Conservation (phyloP, 2,329 filamentous ascomycete genomes). For the Epichloe gansuensis region DNA sequence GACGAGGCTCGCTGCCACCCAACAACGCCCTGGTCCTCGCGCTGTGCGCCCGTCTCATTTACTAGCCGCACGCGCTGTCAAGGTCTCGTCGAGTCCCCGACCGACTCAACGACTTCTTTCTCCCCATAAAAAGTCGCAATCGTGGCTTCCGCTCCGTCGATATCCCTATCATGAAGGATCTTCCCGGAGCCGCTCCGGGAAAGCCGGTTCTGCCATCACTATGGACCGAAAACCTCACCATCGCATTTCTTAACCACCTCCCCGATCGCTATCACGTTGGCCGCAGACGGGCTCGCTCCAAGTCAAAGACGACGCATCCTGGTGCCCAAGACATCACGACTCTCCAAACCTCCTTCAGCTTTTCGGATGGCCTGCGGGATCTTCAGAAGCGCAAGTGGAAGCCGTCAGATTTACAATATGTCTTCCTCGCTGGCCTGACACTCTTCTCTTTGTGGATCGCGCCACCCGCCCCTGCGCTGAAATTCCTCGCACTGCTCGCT, state of each 20-base stretch:
- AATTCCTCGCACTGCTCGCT: conserved; percentile 57
- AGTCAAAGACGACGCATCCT: conserved; percentile 22
- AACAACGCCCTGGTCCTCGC: neutral
- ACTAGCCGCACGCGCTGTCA: conserved; percentile 1
- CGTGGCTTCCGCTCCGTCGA: conserved; percentile 6
- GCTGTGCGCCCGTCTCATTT: conserved; percentile 2
- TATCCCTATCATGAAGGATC: conserved; percentile 25
- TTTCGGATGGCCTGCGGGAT: conserved; percentile 62
- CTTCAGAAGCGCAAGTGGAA: conserved; percentile 71
- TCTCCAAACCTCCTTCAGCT: conserved; percentile 72
- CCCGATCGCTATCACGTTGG: conserved; percentile 28
- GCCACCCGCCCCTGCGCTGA: conserved; percentile 66
- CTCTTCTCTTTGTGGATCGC: conserved; percentile 79
- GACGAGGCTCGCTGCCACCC: conserved; percentile 2
- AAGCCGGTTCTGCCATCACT: conserved; percentile 30
- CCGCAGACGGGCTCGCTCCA: conserved; percentile 27
- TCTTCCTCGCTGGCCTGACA: conserved; percentile 58
- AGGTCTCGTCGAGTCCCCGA: conserved; percentile 8
- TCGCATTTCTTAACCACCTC: conserved; percentile 30
- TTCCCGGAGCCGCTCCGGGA: conserved; percentile 23
- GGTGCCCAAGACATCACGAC: conserved; percentile 52
- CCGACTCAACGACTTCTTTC: neutral
- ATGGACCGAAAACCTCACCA: conserved; percentile 28
- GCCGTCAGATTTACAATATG: conserved; percentile 74
- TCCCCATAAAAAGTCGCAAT: conserved; percentile 4